Base-by-base conservation (phyloP, 2,329 filamentous ascomycete genomes). In the Claviceps cyperi region DNA sequence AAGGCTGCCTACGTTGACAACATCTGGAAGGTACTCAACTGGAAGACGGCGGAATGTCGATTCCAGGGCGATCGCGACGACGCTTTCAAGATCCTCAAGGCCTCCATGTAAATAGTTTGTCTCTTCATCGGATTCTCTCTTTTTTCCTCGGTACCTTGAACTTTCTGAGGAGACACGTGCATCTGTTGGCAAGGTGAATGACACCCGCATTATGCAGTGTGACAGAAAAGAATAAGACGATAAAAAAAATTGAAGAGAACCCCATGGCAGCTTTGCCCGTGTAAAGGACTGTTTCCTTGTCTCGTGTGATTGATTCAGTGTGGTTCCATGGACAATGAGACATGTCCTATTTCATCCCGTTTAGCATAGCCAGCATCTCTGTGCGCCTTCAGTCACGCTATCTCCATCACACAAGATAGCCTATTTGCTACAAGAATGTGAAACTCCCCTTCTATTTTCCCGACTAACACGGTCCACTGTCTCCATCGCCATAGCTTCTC, bases 11-110 rank as follows among this genome's bases (percentile, higher is more conserved):
- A 90, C 58, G 75, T 87, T 6, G 77, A 84, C 53, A 84, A 84
- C 54, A 84, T 88, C 57, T 89, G 84, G 84, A 80, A 80, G 36
- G 77, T 89, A 35, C 79, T 89, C 60, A 88, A 87, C 68, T 89
- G 84, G 85, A 78, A 81, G 66, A 80, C 75, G 5, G 76, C 79
- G 1, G 83, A 86, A 68, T 66, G 72, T 52, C 74, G 84, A 32
- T 86, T 78, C 63, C 57, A 66, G 1, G 75, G 76, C 2, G 66
- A 57, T 4, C 64, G 66, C 4, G 70, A 72, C 9, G 69, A 75
- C 51, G 68, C 63, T 1, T 73, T 74, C 62, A 67, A 68, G 58
- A 60, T 66, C 17, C 64, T 74, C 48, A 66, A 63, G 53, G 69
- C 70, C 15, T 65, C 67, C 4, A 59, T 73, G 51, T 72, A 62